Conservation (phyloP, 345 rosid species). For the Lenwebbia sp. region DNA sequence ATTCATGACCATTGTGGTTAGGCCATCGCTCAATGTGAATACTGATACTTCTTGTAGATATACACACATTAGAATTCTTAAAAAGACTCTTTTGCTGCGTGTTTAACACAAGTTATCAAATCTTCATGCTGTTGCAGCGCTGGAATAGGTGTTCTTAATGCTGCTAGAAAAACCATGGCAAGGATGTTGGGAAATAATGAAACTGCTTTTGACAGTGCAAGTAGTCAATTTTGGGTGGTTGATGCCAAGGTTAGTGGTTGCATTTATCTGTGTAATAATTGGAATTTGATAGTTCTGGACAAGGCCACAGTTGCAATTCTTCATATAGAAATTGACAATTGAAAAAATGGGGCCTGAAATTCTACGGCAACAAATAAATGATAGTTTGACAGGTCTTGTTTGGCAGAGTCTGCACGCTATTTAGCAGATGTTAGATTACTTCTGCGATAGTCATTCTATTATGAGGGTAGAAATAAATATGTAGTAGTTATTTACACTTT, state of each 20-base stretch:
- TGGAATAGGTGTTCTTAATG: conserved; percentile 94
- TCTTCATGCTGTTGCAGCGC: conserved; percentile 50
- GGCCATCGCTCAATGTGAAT: background rate
- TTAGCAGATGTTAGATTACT: background rate
- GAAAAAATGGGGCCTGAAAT: background rate
- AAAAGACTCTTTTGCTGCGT: background rate
- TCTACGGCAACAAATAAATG: background rate
- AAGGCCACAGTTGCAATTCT: background rate
- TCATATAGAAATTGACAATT: background rate
- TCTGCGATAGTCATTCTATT: background rate
- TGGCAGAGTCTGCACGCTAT: background rate
- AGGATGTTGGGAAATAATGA: conserved; percentile 88
- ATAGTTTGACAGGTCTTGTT: background rate
- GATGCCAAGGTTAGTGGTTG: conserved; percentile 66
- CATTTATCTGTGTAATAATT: background rate
- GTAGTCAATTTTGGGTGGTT: conserved; percentile 95
- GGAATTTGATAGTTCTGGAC: background rate
- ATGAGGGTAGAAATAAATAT: background rate
- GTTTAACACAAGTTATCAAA: conserved; percentile 5
- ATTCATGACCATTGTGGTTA: background rate
- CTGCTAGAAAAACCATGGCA: conserved; percentile 98
- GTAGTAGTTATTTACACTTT: background rate
- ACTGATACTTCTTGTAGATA: background rate
- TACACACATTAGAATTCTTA: background rate
- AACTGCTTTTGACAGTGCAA: conserved; percentile 81